Evolutionary conservation across 441 rosid genomes (phyloP).

Genomic region (Pelargonium myrrhifolium): DNA sequence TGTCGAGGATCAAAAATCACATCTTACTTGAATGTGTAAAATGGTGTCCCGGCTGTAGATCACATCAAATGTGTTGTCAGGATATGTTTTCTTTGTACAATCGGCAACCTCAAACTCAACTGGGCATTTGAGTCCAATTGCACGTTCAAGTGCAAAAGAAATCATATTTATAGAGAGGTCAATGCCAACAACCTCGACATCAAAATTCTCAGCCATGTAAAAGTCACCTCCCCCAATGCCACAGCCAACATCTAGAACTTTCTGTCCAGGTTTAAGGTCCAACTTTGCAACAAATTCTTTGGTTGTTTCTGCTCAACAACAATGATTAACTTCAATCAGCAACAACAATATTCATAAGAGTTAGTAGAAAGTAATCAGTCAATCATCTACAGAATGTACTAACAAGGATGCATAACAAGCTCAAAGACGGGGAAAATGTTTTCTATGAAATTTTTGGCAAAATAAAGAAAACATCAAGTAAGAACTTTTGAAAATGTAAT

Average conservation of each 20-base stretch:
- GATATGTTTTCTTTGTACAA: slow-evolving; percentile 76
- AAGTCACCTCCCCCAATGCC: slow-evolving; percentile 99
- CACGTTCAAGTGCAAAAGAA: slow-evolving; percentile 86
- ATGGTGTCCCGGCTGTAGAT: slow-evolving; percentile 94
- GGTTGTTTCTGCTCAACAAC: slow-evolving; percentile 60
- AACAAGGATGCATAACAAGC: no score
- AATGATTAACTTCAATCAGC: slow-evolving; percentile 10
- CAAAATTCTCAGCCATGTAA: slow-evolving; percentile 86
- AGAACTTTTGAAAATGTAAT: no score
- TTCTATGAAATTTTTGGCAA: no score
- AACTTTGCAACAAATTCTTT: slow-evolving; percentile 85
- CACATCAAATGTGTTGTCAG: slow-evolving; percentile 73
- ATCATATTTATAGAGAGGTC: slow-evolving; percentile 95
- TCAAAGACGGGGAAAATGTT: no score
- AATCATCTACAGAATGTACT: no score
- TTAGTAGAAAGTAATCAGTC: background rate
- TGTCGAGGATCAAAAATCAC: background rate
- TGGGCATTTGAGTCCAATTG: slow-evolving; percentile 77
- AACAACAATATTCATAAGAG: background rate
- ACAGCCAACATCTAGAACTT: slow-evolving; percentile 95
- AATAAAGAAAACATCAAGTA: no score
- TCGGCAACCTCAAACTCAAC: slow-evolving; percentile 97
- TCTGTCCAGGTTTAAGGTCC: slow-evolving; percentile 79
- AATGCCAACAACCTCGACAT: slow-evolving; percentile 78
- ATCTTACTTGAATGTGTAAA: slow-evolving; percentile 70